Base-by-base conservation (phyloP, 225 moss, liverwort and hornwort species). In the Polytrichum commune region DNA sequence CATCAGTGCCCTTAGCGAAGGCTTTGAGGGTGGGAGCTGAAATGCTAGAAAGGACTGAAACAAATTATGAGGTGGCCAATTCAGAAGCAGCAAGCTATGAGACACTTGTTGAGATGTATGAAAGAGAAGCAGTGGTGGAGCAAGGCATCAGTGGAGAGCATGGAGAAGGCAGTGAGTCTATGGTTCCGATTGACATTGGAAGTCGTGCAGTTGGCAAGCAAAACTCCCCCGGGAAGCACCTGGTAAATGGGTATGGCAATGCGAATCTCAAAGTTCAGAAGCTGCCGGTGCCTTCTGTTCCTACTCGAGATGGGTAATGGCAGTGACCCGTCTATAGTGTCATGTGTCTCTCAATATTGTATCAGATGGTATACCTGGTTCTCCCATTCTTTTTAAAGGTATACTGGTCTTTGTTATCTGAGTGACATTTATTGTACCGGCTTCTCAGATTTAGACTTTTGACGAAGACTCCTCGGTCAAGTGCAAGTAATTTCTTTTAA, bases 91-190 rank as follows among this genome's bases (percentile, higher is more conserved):
- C 57, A 19, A 57, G 58, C 29, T 69, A 56, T 29, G 57, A 56
- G 29, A 19, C 69, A 29, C 56, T 69, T 55, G 29, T 69, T 58
- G 69, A 69, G 69, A 6, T 69, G 30, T 29, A 56, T 29, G 69
- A 30, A 32, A 69, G 57, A 69, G 69, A 69, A 57, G 56, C 57
- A 32, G 30, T 57, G 29, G 69, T 19, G 58, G 28, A 29, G 57
- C 69, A 69, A 69, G 58, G 55, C 32, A 30, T 32, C 55, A 56
- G 32, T 58, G 69, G 69, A 69, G 57, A 29, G 27, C 27, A 20
- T 29, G 56, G 28, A 56, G 69, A 57, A 57, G 58, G 19, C 9
- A 56, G 69, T 69, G 28, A 7, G 20, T 13, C 8, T 8, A 16
- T 20, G 19, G 56, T 22, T 69, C 29, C 7, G n/a, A 58, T 55